Percentiles rank a stretch among this genome's conserved stretches.
Evolutionary conservation across 2,329 filamentous ascomycete genomes (phyloP).

Genomic region (Cytospora piceicola): DNA sequence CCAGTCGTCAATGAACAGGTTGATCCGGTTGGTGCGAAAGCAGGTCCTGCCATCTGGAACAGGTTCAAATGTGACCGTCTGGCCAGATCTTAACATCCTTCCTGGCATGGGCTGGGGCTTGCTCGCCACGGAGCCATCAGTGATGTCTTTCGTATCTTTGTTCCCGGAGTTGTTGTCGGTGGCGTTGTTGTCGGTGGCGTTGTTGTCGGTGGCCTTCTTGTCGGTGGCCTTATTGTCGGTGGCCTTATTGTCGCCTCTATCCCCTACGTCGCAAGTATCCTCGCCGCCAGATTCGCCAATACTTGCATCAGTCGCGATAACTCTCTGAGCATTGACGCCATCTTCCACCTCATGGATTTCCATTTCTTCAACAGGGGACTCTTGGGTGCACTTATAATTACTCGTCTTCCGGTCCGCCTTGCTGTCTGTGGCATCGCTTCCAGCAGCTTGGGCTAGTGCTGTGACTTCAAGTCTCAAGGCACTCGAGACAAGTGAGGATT

Average conservation of each 20-base stretch:
- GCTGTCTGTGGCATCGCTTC: neutral
- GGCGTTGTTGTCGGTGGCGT: neutral
- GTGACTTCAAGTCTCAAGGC: too few species aligned
- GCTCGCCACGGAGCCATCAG: neutral
- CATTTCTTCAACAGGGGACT: neutral
- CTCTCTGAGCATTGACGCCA: neutral
- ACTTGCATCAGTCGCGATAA: neutral
- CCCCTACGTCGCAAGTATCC: neutral
- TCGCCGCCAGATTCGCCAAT: neutral
- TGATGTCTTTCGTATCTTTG: neutral
- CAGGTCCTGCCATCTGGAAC: neutral
- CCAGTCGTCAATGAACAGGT: conserved; percentile 3
- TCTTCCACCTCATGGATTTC: neutral
- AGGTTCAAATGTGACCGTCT: neutral
- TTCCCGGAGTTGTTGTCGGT: neutral
- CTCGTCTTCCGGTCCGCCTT: neutral
- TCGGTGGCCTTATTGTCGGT: too few species aligned
- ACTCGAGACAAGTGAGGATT: neutral
- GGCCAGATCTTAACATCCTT: neutral
- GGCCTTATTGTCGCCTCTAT: too few species aligned
- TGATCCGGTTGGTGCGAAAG: neutral
- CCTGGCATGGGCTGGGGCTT: neutral
- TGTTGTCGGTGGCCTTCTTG: neutral
- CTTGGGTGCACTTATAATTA: neutral
- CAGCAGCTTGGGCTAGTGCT: neutral